Conservation (phyloP, 208 protist genomes). For the Acanthamoeba sp. region DNA sequence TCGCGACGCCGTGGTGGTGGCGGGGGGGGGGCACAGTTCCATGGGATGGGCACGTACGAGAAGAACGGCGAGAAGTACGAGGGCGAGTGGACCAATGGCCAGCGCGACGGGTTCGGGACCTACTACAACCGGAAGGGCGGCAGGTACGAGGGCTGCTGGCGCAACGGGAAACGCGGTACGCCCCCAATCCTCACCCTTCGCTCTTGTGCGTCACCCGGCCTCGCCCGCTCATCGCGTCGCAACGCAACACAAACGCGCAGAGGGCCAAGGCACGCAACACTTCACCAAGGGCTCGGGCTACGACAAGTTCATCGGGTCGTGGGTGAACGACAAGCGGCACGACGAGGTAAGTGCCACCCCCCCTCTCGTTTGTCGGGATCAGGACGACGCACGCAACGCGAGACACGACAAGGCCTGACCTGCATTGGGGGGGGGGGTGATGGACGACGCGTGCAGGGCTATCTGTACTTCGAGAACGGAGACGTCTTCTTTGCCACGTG, state of each 20-base stretch:
- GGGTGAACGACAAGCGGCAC: constrained; percentile 51
- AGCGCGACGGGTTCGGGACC: constrained; percentile 19
- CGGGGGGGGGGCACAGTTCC: not conserved
- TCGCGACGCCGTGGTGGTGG: no score
- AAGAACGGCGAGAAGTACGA: constrained; percentile 48
- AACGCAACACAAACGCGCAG: constrained; percentile 36
- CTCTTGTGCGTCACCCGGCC: not conserved
- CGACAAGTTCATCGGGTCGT: constrained; percentile 47
- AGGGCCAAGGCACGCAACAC: constrained; percentile 52
- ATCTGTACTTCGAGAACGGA: constrained; percentile 60
- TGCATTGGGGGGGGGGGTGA: no score
- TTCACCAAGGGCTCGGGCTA: constrained; percentile 23
- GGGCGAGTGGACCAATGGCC: constrained; percentile 43
- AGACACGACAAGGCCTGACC: no score
- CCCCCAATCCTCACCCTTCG: no score
- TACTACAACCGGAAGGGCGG: constrained; percentile 53
- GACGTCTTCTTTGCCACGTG: constrained; percentile 46
- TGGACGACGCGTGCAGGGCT: not conserved
- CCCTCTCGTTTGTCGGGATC: no score
- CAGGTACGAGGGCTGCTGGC: constrained; percentile 36
- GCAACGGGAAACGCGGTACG: constrained; percentile 32
- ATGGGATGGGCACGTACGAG: constrained; percentile 50
- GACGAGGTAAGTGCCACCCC: no score
- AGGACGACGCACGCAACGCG: no score
- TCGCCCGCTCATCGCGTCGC: no score